Conservation (phyloP, 192 early-diverging fungal genomes). For the Linnemannia zychae region DNA sequence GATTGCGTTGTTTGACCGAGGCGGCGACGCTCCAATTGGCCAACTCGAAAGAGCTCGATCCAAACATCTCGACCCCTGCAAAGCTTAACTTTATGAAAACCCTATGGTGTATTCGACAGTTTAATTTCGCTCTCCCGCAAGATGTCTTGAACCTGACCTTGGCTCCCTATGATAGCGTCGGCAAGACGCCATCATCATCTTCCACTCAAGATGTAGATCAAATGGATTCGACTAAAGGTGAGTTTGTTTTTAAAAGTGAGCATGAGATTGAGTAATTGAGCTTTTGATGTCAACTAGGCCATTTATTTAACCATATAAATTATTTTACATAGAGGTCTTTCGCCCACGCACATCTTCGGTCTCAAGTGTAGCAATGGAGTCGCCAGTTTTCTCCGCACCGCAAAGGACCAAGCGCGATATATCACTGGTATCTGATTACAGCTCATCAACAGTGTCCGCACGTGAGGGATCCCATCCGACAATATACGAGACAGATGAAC, state of each 20-base stretch:
- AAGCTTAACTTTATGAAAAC: slow-evolving; percentile 54
- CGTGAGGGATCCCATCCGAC: slow-evolving; percentile 36
- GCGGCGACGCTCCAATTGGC: slow-evolving; percentile 36
- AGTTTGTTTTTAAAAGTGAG: not conserved
- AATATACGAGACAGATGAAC: slow-evolving; percentile 10
- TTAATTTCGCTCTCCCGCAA: slow-evolving; percentile 29
- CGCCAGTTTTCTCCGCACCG: not conserved
- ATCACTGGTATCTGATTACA: slow-evolving; percentile 29
- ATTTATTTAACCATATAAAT: not conserved
- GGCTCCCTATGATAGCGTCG: slow-evolving; percentile 11
- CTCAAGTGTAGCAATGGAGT: slow-evolving; percentile 20
- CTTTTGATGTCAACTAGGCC: not conserved
- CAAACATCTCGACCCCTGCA: slow-evolving; percentile 49
- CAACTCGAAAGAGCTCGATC: slow-evolving; percentile 41
- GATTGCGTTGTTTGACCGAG: slow-evolving; percentile 38
- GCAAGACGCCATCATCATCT: not conserved
- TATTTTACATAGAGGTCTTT: not conserved
- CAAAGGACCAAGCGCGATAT: slow-evolving; percentile 12
- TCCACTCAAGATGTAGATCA: not conserved
- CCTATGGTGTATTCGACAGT: slow-evolving; percentile 43
- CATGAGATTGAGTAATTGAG: not conserved
- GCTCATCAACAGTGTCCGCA: slow-evolving; percentile 27
- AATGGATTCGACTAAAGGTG: not conserved
- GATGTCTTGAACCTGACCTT: slow-evolving; percentile 11
- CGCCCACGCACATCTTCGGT: slow-evolving; percentile 16